Evolutionary conservation across 2,329 filamentous ascomycete genomes (phyloP), one percentile per base, ranked within the genome.

Genomic region (Fusarium papillatum): DNA sequence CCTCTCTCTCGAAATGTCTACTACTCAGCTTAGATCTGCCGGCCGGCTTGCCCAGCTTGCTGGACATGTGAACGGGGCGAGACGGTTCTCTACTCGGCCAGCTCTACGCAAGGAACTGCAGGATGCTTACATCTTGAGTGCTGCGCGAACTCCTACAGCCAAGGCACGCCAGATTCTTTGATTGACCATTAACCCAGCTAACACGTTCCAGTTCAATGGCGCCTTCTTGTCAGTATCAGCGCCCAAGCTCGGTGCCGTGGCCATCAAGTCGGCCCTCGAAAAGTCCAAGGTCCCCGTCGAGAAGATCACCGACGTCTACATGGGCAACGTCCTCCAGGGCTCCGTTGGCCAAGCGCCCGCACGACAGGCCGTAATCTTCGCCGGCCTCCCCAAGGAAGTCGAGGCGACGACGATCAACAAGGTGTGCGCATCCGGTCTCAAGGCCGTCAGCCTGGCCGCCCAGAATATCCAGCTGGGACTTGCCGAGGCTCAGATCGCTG

Each of bases 331-430:
- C 13, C 90, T 98, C 48, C 93, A 95, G 84, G 96, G 90, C 55
- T 91, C 90, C 22, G 90, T 97, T 8, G 97, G 97, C 57, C 97
- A 99, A 86, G 92, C 97, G 1, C 97, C 97, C 3, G 96, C 97
- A 26, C 92, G 97, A 61, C 97, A 99, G 86, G 97, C 97, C 14
- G 88, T 92, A 76, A 94, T 98, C 71, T 96, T 97, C 81, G 95
- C 97, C 6, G 96, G 96, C 3, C 91, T 98, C 6, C 90, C 95
- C 13, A 87, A 92, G n/a, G 91, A 89, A 9, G 90, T 97, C 68
- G 97, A 99, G 86, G 94, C 96, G 41, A 93, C 94, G 63, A 98
- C 97, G 19, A 93, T 99, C 85, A 99, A 99, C 89, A 99, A 99
- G 86, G 97, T 99, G 71, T 99, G 97, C 87, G 94, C 97, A 6